A percentile compares a stretch with the other conserved stretches of the same genome.
Evolutionary conservation across 1,139 yeast genomes (phyloP).

Genomic region (Candida sanyaensis): DNA sequence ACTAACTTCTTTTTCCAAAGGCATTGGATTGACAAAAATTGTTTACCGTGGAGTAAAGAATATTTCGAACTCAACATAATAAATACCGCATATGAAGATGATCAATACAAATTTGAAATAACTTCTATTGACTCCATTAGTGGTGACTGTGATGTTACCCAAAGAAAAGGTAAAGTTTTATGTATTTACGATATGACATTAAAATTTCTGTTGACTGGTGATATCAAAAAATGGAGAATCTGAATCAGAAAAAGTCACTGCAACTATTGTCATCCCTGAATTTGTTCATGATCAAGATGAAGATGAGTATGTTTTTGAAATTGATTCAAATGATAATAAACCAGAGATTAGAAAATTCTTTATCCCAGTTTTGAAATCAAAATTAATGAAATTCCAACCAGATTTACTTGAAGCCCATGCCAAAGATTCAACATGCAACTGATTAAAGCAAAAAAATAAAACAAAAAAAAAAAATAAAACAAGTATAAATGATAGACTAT

Average conservation of each 20-base stretch:
- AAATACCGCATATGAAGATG: slow-evolving; percentile 35
- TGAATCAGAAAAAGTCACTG: slow-evolving; percentile 25
- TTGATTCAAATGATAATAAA: slow-evolving; percentile 40
- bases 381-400: slow-evolving; percentile 58
- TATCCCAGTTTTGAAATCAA: slow-evolving; percentile 50
- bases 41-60: slow-evolving; percentile 71
- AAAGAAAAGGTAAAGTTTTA: slow-evolving; percentile 76
- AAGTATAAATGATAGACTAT: neutral
- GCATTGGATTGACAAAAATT: slow-evolving; percentile 87
- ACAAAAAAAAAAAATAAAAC: too few relatives aligned
- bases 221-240: slow-evolving; percentile 20
- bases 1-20: slow-evolving; percentile 30
- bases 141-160: slow-evolving; percentile 82
- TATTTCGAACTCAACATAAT: slow-evolving; percentile 52
- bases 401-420: slow-evolving; percentile 65
- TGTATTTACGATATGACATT: slow-evolving; percentile 70
- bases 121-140: slow-evolving; percentile 46
- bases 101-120: slow-evolving; percentile 35
- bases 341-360: slow-evolving; percentile 44
- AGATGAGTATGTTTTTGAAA: slow-evolving; percentile 59
- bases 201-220: slow-evolving; percentile 45
- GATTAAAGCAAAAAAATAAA: too few relatives aligned
- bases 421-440: slow-evolving; percentile 55
- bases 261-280: slow-evolving; percentile 56
- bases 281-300: slow-evolving; percentile 75